These are phyloP conservation scores for Pseudogymnoascus sp. DNA, from an alignment of 2,329 filamentous ascomycete species.

Conservation along the genomic window DNA sequence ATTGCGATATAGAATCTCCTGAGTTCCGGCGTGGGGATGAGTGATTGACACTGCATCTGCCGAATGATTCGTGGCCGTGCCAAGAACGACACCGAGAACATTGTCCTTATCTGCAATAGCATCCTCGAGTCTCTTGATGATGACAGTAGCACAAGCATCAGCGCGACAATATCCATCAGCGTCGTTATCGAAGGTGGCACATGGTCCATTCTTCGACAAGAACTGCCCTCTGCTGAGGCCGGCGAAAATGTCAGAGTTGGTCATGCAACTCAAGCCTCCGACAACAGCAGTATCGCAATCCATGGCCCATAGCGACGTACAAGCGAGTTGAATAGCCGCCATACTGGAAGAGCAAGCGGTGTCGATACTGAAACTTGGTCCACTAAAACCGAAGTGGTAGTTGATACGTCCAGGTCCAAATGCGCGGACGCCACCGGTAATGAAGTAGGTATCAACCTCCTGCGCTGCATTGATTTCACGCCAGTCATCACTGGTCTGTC, in stretches of 20 bases:
- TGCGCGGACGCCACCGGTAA: conserved; percentile 27
- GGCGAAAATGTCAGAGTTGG: conserved; percentile 26
- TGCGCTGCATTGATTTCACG: conserved; percentile 28
- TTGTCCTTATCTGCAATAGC: conserved; percentile 43
- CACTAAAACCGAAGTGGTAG: conserved; percentile 36
- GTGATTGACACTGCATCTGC: conserved; percentile 76
- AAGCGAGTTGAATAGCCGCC: conserved; percentile 30
- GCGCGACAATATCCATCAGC: conserved; percentile 47
- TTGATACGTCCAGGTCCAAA: conserved; percentile 31
- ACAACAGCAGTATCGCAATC: conserved; percentile 28
- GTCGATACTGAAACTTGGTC: conserved; percentile 34
- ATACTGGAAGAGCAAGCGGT: conserved; percentile 35
- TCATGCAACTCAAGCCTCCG: conserved; percentile 27
- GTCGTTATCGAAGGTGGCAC: conserved; percentile 39
- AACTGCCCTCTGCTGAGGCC: conserved; percentile 27
- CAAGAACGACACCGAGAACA: conserved; percentile 51
- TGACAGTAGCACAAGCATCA: conserved; percentile 40
- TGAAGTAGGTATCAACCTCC: conserved; percentile 27
- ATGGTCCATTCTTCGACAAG: conserved; percentile 33
- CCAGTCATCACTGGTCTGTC: conserved; percentile 28
- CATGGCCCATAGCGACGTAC: conserved; percentile 24
- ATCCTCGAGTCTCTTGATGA: conserved; percentile 42
- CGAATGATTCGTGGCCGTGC: conserved; percentile 71
- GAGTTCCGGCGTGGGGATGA: conserved; percentile 68
- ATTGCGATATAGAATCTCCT: conserved; percentile 60